Percentiles rank a stretch among this genome's conserved stretches.
phyloP scores from a whole-genome alignment of 345 rosid genomes.

The Camelina hispida region DNA sequence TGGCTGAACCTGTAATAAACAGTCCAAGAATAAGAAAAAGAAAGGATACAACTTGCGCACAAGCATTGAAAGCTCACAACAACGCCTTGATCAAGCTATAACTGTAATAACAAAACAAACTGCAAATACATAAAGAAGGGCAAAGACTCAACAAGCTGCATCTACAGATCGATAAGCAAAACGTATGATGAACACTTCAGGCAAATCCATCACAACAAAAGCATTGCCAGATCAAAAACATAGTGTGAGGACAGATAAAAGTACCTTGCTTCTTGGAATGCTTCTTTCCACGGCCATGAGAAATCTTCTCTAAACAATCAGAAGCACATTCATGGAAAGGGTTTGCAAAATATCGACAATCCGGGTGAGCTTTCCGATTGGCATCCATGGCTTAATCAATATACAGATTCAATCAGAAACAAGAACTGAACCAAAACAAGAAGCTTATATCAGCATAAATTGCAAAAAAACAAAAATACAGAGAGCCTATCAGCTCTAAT shows the following conservation, averaged over 20 bases:
- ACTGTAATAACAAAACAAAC: background rate
- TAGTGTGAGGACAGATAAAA: background rate
- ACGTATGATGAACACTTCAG: background rate
- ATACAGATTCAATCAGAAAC: constrained; percentile 5
- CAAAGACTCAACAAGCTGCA: background rate
- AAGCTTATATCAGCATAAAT: constrained; percentile 10
- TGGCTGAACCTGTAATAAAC: constrained; percentile 54
- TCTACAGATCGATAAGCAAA: background rate
- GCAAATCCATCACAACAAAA: constrained; percentile 7
- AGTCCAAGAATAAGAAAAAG: constrained; percentile 20
- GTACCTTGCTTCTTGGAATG: constrained; percentile 46
- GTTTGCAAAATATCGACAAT: constrained; percentile 36
- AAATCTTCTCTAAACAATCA: constrained; percentile 45
- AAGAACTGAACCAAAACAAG: constrained; percentile 1
- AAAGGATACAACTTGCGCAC: background rate
- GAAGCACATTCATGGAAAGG: constrained; percentile 48
- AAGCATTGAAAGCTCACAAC: background rate
- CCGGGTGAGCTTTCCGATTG: constrained; percentile 41
- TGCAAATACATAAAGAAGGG: background rate
- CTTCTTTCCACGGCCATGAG: constrained; percentile 43
- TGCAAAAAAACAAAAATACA: background rate
- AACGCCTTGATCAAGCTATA: constrained; percentile 3
- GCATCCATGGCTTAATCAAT: constrained; percentile 35
- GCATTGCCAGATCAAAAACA: constrained; percentile 1
- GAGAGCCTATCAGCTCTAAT: constrained; percentile 14